Conservation (phyloP, 768 basidiomycete genomes). For the Mrakia frigida region DNA sequence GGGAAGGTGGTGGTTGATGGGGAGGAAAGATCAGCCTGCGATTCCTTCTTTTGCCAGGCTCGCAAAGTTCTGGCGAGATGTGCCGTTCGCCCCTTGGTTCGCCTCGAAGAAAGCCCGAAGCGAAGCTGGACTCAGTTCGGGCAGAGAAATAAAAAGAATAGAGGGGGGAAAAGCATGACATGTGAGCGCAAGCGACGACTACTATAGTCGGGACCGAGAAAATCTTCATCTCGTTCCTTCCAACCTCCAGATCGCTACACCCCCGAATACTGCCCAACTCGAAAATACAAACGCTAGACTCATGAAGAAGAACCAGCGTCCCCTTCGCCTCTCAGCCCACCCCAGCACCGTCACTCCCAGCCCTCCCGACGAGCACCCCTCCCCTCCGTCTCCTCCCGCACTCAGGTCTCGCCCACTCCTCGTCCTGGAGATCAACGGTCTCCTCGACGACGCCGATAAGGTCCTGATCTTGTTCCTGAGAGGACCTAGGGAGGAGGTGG, state of each 20-base stretch:
- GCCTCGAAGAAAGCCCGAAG: background rate
- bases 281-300: slow-evolving; percentile 19
- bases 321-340: slow-evolving; percentile 8
- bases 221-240: background rate
- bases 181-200: no score
- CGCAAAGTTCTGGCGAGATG: no score
- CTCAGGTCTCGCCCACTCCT: background rate
- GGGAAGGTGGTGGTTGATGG: background rate
- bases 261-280: slow-evolving; percentile 24
- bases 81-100: background rate
- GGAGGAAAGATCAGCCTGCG: background rate
- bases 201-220: no score
- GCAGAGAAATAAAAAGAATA: background rate
- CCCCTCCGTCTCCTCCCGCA: background rate
- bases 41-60: no score
- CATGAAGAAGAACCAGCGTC: slow-evolving; percentile 21
- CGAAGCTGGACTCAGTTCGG: background rate
- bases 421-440: background rate
- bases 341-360: background rate
- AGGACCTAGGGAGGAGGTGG: background rate
- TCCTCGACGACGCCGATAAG: slow-evolving; percentile 13
- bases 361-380: background rate
- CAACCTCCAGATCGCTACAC: slow-evolving; percentile 5
- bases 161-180: no score
- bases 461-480: background rate